Conservation (phyloP, 2,329 filamentous ascomycete genomes). For the Phialocephala subalpina region DNA sequence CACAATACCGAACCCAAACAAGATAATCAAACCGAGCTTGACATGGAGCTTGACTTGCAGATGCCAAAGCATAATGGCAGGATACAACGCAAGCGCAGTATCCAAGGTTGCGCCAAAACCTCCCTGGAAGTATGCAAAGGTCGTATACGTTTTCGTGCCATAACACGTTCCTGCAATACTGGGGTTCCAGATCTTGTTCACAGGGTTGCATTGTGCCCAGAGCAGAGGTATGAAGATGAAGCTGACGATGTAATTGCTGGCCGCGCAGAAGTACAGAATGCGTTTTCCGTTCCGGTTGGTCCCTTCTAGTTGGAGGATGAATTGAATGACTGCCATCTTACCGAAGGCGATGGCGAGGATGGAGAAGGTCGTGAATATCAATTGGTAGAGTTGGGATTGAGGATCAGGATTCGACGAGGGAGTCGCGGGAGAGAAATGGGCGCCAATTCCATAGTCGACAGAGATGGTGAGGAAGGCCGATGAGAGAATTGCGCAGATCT, state of each 20-base stretch:
- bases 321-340: conserved; percentile 28
- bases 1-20: conserved; percentile 26
- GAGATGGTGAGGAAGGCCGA: conserved; percentile 24
- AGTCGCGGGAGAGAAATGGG: conserved; percentile 22
- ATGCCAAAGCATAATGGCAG: conserved; percentile 27
- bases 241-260: conserved; percentile 26
- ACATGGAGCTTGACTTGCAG: conserved; percentile 25
- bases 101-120: conserved; percentile 26
- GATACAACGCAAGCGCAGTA: conserved; percentile 26
- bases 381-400: conserved; percentile 27
- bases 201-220: conserved; percentile 26
- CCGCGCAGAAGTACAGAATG: conserved; percentile 25
- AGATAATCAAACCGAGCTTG: conserved; percentile 25
- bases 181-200: conserved; percentile 24
- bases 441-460: conserved; percentile 24
- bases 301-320: conserved; percentile 30
- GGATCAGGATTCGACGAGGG: conserved; percentile 23
- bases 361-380: conserved; percentile 26
- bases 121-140: conserved; percentile 26
- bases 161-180: conserved; percentile 22
- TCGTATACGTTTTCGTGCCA: conserved; percentile 21
- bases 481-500: conserved; percentile 22
- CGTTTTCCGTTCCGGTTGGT: conserved; percentile 23
- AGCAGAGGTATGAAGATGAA: conserved; percentile 27
- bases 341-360: conserved; percentile 25